These are phyloP conservation scores for Trametes gibbosa DNA, from an alignment of 768 basidiomycete species.

Conservation along the genomic window DNA sequence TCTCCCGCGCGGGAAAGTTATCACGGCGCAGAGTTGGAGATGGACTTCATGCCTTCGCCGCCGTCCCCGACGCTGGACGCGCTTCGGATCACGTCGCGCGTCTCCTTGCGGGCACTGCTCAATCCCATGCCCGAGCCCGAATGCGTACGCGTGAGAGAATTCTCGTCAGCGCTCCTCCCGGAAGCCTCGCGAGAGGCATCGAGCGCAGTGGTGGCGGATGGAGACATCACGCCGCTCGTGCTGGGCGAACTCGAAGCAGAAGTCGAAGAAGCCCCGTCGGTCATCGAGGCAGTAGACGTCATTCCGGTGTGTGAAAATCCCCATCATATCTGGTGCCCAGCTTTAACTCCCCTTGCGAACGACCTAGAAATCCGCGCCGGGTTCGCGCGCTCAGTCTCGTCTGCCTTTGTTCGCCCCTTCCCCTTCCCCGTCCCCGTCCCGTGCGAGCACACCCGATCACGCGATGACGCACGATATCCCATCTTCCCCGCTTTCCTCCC, in stretches of 20 bases:
- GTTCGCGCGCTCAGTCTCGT: not conserved
- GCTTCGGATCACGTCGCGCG: slow-evolving; percentile 14
- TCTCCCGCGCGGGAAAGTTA: not conserved
- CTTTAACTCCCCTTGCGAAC: not conserved
- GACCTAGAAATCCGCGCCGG: too few species aligned
- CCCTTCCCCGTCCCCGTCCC: not conserved
- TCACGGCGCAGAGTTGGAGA: not conserved
- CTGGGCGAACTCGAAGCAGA: not conserved
- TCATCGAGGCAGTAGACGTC: not conserved
- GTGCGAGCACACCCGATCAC: slow-evolving; percentile 3
- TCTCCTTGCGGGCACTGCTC: slow-evolving; percentile 14
- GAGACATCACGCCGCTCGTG: slow-evolving; percentile 5
- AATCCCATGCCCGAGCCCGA: slow-evolving; percentile 15
- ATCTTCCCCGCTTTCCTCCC: slow-evolving; percentile 20
- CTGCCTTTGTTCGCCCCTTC: not conserved
- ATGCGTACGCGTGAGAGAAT: too few species aligned
- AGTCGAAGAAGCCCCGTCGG: not conserved
- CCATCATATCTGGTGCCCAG: not conserved
- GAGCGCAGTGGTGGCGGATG: not conserved
- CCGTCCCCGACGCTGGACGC: slow-evolving; percentile 14
- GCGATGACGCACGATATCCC: not conserved
- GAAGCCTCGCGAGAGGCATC: not conserved
- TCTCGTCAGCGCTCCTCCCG: not conserved
- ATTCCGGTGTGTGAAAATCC: not conserved
- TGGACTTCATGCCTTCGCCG: slow-evolving; percentile 8